Conservation (phyloP, 306 rosid genomes). For the Cicer arietinum region DNA sequence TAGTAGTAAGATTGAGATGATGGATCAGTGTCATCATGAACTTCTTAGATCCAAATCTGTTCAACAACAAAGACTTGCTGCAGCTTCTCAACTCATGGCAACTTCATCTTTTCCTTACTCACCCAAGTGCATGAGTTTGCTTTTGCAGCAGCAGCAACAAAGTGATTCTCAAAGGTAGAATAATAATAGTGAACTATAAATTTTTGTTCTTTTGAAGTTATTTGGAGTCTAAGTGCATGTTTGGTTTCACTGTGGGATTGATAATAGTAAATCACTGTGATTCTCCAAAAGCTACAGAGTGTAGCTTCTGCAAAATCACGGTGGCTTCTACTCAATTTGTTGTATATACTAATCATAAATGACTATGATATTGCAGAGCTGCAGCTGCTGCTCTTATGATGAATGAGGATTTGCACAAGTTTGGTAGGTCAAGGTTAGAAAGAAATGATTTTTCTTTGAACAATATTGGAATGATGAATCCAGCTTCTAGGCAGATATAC, state of each 20-base stretch:
- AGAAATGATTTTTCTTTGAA: slow-evolving; percentile 72
- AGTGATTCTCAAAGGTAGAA: slow-evolving; percentile 73
- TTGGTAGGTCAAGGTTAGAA: slow-evolving; percentile 73
- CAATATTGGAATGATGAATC: slow-evolving; percentile 76
- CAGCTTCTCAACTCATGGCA: slow-evolving; percentile 89
- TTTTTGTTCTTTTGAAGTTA: not conserved
- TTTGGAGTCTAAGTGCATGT: not conserved
- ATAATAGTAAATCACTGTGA: not conserved
- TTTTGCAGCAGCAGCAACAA: slow-evolving; percentile 73
- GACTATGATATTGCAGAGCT: slow-evolving; percentile 55
- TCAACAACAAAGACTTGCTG: slow-evolving; percentile 78
- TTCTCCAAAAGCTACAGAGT: too few relatives aligned
- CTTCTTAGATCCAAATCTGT: slow-evolving; percentile 83
- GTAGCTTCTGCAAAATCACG: too few relatives aligned
- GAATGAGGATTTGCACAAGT: slow-evolving; percentile 88
- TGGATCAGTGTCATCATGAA: slow-evolving; percentile 85
- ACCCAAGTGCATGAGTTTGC: slow-evolving; percentile 72
- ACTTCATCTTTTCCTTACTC: slow-evolving; percentile 81
- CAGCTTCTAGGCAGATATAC: slow-evolving; percentile 92
- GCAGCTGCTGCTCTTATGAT: slow-evolving; percentile 81
- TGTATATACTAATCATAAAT: not conserved
- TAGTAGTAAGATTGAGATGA: slow-evolving; percentile 72
- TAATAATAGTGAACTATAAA: not conserved
- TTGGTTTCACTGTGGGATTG: not conserved
- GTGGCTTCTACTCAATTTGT: too few relatives aligned